These are phyloP conservation scores for Blumeria hordei DNA, from an alignment of 2,329 filamentous ascomycete species.

Conservation along the genomic window DNA sequence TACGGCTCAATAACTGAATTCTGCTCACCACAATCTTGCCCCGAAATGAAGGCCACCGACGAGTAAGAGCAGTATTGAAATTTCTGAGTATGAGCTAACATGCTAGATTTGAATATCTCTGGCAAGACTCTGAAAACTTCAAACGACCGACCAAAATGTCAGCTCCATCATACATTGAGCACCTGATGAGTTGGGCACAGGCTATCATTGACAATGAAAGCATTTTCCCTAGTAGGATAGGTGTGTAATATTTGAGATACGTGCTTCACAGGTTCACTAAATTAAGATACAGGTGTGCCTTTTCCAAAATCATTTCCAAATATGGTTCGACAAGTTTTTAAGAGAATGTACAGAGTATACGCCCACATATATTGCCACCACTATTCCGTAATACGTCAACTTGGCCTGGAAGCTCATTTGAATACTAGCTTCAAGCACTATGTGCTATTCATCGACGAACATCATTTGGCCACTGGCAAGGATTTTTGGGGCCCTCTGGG, in stretches of 20 bases:
- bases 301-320: constrained; percentile 83
- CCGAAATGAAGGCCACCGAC: constrained; percentile 99
- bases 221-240: constrained; percentile 84
- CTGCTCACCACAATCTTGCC: constrained; percentile 88
- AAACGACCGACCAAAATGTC: constrained; percentile 96
- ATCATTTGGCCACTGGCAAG: constrained; percentile 71
- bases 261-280: not conserved
- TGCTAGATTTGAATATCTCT: constrained; percentile 81
- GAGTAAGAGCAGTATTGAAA: constrained; percentile 33
- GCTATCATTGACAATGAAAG: constrained; percentile 85
- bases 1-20: constrained; percentile 99
- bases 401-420: constrained; percentile 86
- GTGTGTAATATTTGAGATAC: constrained; percentile 31
- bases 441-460: constrained; percentile 94
- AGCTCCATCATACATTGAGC: constrained; percentile 90
- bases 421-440: constrained; percentile 99
- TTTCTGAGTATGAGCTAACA: not conserved
- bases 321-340: constrained; percentile 88
- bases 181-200: constrained; percentile 93
- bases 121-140: constrained; percentile 88
- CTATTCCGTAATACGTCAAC: constrained; percentile 85
- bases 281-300: constrained; percentile 40
- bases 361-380: constrained; percentile 99
- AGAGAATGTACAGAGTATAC: constrained; percentile 94
- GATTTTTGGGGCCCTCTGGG: constrained; percentile 94